Conservation (phyloP, 139 green algal genomes). For the Pleodorina starrii region DNA sequence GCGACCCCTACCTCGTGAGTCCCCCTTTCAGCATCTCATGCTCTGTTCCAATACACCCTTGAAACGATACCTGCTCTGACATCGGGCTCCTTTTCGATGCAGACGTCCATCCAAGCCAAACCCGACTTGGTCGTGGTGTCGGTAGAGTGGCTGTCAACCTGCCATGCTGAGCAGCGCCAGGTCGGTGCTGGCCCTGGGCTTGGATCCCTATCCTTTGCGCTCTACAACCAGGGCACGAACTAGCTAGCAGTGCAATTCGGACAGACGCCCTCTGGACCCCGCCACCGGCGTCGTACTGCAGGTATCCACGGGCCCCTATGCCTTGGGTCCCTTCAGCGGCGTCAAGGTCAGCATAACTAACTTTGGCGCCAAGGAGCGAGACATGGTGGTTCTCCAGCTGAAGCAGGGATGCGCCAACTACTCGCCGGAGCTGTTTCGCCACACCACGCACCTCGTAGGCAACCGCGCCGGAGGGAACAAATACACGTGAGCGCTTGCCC, state of each 20-base stretch:
- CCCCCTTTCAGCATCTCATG: background rate
- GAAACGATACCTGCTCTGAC: too few species aligned
- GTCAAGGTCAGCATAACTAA: constrained; percentile 37
- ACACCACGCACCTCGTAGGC: constrained; percentile 29
- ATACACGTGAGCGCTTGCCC: constrained; percentile 30
- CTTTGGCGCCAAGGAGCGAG: constrained; percentile 22
- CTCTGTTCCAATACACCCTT: background rate
- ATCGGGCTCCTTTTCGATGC: background rate
- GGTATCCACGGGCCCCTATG: background rate
- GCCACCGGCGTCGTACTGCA: too few species aligned
- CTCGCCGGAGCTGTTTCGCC: constrained; percentile 6
- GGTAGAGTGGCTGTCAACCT: background rate
- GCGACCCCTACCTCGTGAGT: constrained; percentile 40
- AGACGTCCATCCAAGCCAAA: background rate
- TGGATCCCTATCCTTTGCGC: background rate
- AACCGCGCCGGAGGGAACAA: background rate
- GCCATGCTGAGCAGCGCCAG: background rate
- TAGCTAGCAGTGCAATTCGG: too few species aligned
- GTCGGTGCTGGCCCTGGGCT: background rate
- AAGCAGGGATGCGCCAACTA: background rate
- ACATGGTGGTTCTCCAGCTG: background rate
- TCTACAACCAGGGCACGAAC: too few species aligned
- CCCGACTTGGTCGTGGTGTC: background rate
- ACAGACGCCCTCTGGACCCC: too few species aligned
- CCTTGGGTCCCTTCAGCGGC: constrained; percentile 10